Base-by-base conservation (phyloP, 495 filamentous ascomycete genomes). In the Symbiotaphrina buchneri region DNA sequence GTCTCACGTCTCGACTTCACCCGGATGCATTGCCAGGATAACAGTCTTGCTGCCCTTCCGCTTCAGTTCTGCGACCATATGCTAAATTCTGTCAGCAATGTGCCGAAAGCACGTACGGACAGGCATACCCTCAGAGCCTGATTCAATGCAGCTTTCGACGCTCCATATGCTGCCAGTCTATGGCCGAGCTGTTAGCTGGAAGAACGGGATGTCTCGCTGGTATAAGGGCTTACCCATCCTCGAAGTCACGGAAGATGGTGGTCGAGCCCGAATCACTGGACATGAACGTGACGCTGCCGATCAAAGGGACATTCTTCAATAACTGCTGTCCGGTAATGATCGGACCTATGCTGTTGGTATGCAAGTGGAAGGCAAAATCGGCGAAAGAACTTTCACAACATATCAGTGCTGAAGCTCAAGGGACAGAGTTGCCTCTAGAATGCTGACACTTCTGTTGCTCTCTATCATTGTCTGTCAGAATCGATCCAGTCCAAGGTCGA, bases 141-240 rank as follows among this genome's bases (percentile, higher is more conserved):
- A 41, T 70, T 70, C 28, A 70, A 41, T 0, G 64, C 65, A n/a
- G 61, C 55, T 42, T 70, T 68, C 4, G 58, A 63, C 0, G 61
- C 61, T 5, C 57, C 54, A 41, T 67, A 70, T 5, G 64, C 65
- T 5, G 56, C 64, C 35, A 68, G 67, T 7, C 49, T 47, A 24
- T 4, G 18, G n/a, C 7, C 22, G 22, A 25, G 8, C 13, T 13
- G 22, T 25, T 8, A 25, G 27, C 17, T n/a, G n/a, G n/a, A n/a
- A n/a, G n/a, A n/a, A n/a, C n/a, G n/a, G n/a, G n/a, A n/a, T n/a
- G n/a, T n/a, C n/a, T n/a, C n/a, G n/a, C n/a, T n/a, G n/a, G n/a
- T n/a, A n/a, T 1, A 28, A 14, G 26, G 10, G 5, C 29, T 24
- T 45, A 54, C 44, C 64, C 65, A 40, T 70, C 64, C 42, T 68